A percentile compares a stretch with the other conserved stretches of the same genome.
These are phyloP conservation scores for Stachybotrys chartarum DNA, from an alignment of 2,329 filamentous ascomycete genomes.

Conservation along the genomic window DNA sequence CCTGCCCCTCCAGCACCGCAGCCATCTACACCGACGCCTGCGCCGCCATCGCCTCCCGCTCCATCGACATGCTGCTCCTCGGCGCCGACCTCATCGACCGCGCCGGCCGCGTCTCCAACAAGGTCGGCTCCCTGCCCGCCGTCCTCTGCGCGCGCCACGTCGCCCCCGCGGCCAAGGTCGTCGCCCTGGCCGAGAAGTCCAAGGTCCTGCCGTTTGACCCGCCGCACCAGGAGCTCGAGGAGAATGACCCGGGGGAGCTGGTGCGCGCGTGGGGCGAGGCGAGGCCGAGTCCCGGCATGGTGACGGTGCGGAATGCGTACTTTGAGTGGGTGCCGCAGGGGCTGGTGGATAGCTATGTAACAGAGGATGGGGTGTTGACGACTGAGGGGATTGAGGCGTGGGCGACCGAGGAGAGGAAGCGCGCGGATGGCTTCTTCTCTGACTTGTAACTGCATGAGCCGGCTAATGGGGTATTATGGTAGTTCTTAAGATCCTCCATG, in stretches of 20 bases:
- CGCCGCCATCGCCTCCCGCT: conserved; percentile 42
- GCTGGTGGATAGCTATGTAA: conserved; percentile 47
- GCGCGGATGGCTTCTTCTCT: conserved; percentile 35
- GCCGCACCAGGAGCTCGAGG: conserved; percentile 26
- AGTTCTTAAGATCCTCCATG: no score
- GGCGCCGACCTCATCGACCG: conserved; percentile 57
- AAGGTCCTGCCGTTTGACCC: conserved; percentile 46
- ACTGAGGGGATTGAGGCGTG: conserved; percentile 29
- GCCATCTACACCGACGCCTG: conserved; percentile 54
- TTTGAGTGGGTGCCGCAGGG: conserved; percentile 52
- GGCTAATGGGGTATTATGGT: neutral
- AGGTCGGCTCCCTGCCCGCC: conserved; percentile 55
- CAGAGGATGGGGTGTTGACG: conserved; percentile 41
- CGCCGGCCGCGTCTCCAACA: conserved; percentile 56
- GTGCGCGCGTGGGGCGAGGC: conserved; percentile 33
- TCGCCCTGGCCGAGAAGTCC: conserved; percentile 52
- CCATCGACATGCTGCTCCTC: conserved; percentile 52
- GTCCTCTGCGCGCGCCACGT: conserved; percentile 46
- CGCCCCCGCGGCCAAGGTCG: conserved; percentile 35
- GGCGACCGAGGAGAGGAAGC: conserved; percentile 26
- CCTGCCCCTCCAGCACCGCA: conserved; percentile 19
- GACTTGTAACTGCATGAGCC: conserved; percentile 19
- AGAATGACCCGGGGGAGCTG: conserved; percentile 47
- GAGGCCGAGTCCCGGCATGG: conserved; percentile 3
- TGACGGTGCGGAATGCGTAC: conserved; percentile 41